Percentiles rank a stretch among this genome's conserved stretches.
Conservation (phyloP, 148 eudicot genomes). For the Chenopodium formosanum region DNA sequence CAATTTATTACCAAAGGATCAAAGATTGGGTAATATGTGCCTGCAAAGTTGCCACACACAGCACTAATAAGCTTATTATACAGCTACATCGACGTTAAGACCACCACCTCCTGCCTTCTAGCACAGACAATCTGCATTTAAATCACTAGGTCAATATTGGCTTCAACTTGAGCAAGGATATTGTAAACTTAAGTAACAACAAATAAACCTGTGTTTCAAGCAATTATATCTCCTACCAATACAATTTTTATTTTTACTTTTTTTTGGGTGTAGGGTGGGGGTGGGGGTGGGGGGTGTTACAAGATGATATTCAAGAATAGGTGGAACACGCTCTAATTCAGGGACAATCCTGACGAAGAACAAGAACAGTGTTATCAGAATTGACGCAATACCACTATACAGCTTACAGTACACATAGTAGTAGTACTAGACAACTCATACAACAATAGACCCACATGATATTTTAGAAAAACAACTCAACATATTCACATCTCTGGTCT, state of each 20-base stretch:
- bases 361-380: neutral
- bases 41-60: conserved; percentile 1
- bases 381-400: neutral
- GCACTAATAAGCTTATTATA: conserved; percentile 11
- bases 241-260: too few species aligned
- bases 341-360: neutral
- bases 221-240: neutral
- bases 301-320: neutral
- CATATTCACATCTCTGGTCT: neutral
- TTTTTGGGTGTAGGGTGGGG: too few species aligned
- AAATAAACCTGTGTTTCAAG: neutral
- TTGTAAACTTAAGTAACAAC: too few species aligned
- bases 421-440: neutral
- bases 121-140: neutral
- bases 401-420: neutral
- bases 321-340: neutral
- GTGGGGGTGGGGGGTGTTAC: too few species aligned
- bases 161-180: neutral
- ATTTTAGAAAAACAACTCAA: neutral
- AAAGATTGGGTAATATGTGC: neutral
- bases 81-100: conserved; percentile 1
- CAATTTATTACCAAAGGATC: conserved; percentile 2
- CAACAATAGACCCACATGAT: neutral
- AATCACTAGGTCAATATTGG: neutral
- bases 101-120: conserved; percentile 1